Conservation (phyloP, 169 alveolate genomes). For the Miamiensis avidus region DNA sequence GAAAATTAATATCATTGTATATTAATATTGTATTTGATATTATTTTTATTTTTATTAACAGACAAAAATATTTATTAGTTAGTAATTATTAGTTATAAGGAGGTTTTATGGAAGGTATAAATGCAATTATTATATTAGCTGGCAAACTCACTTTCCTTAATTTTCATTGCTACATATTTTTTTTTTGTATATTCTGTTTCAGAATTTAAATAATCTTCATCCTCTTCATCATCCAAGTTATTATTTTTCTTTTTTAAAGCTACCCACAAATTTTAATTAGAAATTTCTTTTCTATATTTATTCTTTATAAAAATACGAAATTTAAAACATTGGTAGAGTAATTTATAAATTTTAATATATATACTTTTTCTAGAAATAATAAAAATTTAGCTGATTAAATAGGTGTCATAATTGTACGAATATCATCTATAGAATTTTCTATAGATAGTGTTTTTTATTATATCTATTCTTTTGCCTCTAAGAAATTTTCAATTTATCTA, state of each 20-base stretch:
- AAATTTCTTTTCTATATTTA: constrained; percentile 48
- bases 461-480: constrained; percentile 23
- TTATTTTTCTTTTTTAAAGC: constrained; percentile 18
- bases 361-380: constrained; percentile 41
- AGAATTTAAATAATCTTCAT: too few species aligned
- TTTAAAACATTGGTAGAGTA: neutral
- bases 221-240: constrained; percentile 5
- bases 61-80: too few species aligned
- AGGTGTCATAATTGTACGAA: constrained; percentile 37
- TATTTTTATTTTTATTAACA: too few species aligned
- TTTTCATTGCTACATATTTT: too few species aligned
- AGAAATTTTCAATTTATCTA: constrained; percentile 28
- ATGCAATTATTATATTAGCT: too few species aligned
- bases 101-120: too few species aligned
- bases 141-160: too few species aligned
- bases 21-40: too few species aligned
- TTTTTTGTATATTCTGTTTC: neutral
- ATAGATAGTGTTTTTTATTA: constrained; percentile 28
- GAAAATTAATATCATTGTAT: too few species aligned
- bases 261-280: constrained; percentile 31
- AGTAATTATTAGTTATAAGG: too few species aligned
- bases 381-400: constrained; percentile 35
- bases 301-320: constrained; percentile 15
- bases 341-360: neutral
- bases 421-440: constrained; percentile 42